Evolutionary conservation across 768 basidiomycete species (phyloP), one percentile per base, ranked within the genome.

Genomic region (Kwoniella dejecticola): DNA sequence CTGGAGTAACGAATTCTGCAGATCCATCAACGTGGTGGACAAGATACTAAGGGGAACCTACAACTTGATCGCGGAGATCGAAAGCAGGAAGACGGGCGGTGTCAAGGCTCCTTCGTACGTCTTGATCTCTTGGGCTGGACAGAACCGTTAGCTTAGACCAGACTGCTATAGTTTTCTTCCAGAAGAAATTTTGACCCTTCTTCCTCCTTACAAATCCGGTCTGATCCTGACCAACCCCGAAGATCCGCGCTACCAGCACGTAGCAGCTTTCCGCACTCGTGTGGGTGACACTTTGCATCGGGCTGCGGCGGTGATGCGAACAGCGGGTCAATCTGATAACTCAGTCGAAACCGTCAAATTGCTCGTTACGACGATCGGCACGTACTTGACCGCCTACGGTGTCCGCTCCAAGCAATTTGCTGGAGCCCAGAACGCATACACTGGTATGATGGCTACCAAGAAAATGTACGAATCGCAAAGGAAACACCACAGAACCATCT

Each of bases 1-100:
- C 15, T 93, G 90, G 90, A 83, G 87, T 12, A 91, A 90, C 76
- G 89, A 92, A 65, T 90, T 92, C 72, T 92, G 90, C 80, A 84
- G 90, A 84, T 87, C 78, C 60, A 82, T 90, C 50, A 88, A 84
- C 64, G 82, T 89, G 52, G 85, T 92, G 52, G 86, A 87, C 57
- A 86, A 88, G 70, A 86, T 87, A 0, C 87, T 92, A 65, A 80
- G 85, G 6, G 89, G 89, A 2, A 86, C 89, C 23, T 63, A 71
- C 27, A 75, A 68, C 23, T 61, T 77, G 17, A 63, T 71, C 27
- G 57, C 65, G 41, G 77, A 78, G 60, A 57, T 67, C 36, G 59
- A 64, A 11, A 23, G 54, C 31, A 79, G 83, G 0, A 74, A 81
- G 24, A 82, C 85, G n/a, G 84, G 86, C 21, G 75, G 84, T 88